A percentile compares a stretch with the other conserved stretches of the same genome.
Conservation (phyloP, 176 grass and related monocot genomes). For the Phoenix dactylifera region DNA sequence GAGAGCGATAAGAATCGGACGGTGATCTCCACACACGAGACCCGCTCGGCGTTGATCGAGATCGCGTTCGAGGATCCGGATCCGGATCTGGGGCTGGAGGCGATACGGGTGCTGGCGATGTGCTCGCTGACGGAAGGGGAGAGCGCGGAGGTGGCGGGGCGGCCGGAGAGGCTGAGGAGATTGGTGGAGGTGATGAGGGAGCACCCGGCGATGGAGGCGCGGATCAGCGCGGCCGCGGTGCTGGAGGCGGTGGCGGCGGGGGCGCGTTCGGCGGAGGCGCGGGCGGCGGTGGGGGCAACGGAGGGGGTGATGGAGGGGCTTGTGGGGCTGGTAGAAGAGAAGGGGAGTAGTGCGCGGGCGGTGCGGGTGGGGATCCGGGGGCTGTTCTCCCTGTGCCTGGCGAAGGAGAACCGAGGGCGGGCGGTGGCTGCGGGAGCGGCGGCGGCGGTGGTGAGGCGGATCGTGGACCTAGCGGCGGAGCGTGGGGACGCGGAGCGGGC, state of each 20-base stretch:
- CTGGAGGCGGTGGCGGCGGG: constrained; percentile 56
- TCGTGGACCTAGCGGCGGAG: constrained; percentile 4
- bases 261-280: constrained; percentile 32
- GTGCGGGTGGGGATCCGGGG: constrained; percentile 65
- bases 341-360: constrained; percentile 41
- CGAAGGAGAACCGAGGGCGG: constrained; percentile 62
- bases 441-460: constrained; percentile 29
- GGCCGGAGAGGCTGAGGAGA: constrained; percentile 35
- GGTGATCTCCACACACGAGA: constrained; percentile 82
- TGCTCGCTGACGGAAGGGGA: constrained; percentile 60
- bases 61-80: constrained; percentile 40
- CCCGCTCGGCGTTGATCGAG: constrained; percentile 47
- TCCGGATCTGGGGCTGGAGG: constrained; percentile 47
- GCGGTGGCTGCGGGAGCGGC: constrained; percentile 54
- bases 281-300: constrained; percentile 33
- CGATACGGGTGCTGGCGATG: constrained; percentile 64
- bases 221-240: constrained; percentile 58
- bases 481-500: constrained; percentile 44
- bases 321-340: constrained; percentile 55
- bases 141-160: constrained; percentile 41
- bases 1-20: constrained; percentile 91
- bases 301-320: constrained; percentile 30
- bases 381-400: constrained; percentile 72
- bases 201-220: constrained; percentile 26
- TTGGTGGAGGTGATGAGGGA: constrained; percentile 34